These are phyloP conservation scores for Trichoderma sp. DNA, from an alignment of 2,329 filamentous ascomycete species.

Conservation along the genomic window DNA sequence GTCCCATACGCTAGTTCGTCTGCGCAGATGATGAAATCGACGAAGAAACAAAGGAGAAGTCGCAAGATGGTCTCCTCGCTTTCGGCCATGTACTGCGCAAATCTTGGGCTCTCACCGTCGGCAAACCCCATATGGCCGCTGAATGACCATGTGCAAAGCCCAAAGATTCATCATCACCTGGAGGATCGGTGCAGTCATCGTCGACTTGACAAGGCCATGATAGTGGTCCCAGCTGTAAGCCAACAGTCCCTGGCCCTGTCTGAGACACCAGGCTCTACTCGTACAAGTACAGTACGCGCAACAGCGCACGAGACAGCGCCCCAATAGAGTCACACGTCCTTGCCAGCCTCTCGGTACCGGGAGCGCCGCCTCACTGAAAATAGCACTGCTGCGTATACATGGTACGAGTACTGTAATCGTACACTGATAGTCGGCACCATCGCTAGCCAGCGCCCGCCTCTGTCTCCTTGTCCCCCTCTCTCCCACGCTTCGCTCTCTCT, in stretches of 20 bases:
- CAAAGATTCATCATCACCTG: background rate
- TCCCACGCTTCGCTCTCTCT: background rate
- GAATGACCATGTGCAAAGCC: background rate
- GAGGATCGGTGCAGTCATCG: background rate
- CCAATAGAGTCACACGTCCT: background rate
- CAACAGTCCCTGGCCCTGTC: background rate
- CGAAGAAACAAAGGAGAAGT: background rate
- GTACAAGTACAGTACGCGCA: background rate
- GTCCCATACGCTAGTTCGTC: background rate
- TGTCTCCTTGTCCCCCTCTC: background rate
- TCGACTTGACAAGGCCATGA: background rate
- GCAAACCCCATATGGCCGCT: constrained; percentile 13
- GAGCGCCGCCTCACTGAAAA: constrained; percentile 20
- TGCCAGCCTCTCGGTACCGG: constrained; percentile 6
- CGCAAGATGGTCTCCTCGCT: background rate
- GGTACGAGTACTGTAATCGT: background rate
- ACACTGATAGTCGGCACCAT: background rate
- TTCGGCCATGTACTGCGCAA: constrained; percentile 10
- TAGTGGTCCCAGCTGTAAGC: constrained; percentile 7
- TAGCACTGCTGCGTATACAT: constrained; percentile 1
- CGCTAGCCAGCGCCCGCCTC: background rate
- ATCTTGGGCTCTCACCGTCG: constrained; percentile 19
- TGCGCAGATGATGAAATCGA: background rate
- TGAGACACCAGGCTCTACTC: background rate
- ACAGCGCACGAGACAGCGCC: constrained; percentile 3